Evolutionary conservation across 129 eudicot genomes (phyloP).

Genomic region (Dittrichia graveolens): DNA sequence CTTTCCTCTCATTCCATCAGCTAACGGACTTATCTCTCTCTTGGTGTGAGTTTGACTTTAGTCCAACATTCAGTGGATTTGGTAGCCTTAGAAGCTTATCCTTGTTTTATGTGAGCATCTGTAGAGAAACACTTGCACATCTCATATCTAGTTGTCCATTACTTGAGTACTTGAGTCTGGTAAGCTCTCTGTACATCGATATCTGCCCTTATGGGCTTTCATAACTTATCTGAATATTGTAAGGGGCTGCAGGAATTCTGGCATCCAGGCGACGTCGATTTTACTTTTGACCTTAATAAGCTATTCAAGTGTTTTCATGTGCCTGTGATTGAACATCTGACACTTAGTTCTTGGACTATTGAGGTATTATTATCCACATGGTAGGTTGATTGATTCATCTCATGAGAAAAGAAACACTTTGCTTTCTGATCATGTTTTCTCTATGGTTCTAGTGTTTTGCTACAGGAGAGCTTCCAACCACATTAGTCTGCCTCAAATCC

Average conservation of each 20-base stretch:
- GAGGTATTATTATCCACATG: no score
- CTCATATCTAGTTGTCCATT: not conserved
- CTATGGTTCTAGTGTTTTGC: not conserved
- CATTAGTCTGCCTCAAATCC: not conserved
- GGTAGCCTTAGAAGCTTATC: not conserved
- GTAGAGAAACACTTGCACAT: not conserved
- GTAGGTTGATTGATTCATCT: not conserved
- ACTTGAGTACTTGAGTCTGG: not conserved
- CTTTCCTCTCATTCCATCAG: constrained; percentile 1
- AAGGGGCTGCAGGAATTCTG: not conserved
- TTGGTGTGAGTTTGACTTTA: not conserved
- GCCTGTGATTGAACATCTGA: no score
- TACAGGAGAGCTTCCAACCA: not conserved
- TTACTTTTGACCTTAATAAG: no score
- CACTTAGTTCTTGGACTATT: no score
- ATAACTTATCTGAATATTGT: not conserved
- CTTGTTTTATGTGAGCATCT: not conserved
- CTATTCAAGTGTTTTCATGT: no score
- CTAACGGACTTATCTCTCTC: not conserved
- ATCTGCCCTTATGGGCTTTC: not conserved
- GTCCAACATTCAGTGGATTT: not conserved
- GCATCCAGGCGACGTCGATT: no score
- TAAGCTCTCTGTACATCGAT: not conserved
- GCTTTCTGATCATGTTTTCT: not conserved
- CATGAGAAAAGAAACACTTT: not conserved